phyloP scores from a whole-genome alignment of 192 early-diverging fungal species.

The Physocladia obscura region DNA sequence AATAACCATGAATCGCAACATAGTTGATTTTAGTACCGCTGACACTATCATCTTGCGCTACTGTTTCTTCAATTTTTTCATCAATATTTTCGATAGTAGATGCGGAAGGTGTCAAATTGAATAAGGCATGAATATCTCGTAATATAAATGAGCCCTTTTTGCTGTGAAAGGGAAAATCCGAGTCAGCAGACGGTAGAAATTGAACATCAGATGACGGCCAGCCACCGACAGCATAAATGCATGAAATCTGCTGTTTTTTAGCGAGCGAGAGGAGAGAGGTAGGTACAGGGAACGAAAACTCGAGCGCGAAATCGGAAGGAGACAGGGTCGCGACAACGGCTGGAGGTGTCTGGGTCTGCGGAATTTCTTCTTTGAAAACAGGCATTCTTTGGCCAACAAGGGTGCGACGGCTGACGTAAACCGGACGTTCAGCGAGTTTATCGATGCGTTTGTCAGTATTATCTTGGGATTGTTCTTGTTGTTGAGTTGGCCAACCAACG shows the following conservation, averaged over 20 bases:
- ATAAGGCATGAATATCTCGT: neutral
- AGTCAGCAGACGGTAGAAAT: neutral
- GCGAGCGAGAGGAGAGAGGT: neutral
- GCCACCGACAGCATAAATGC: neutral
- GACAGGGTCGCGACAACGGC: neutral
- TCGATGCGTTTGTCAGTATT: too few species aligned
- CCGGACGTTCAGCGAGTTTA: too few species aligned
- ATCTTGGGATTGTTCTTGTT: neutral
- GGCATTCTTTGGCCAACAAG: neutral
- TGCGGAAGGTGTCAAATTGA: neutral
- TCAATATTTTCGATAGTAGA: neutral
- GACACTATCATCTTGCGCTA: neutral
- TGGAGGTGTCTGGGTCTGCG: neutral
- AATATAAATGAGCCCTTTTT: neutral
- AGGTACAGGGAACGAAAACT: neutral
- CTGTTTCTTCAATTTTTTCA: neutral
- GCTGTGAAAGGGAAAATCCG: neutral
- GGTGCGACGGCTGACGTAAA: neutral
- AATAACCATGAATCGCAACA: constrained; percentile 37
- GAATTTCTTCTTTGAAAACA: neutral
- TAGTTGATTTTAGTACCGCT: neutral
- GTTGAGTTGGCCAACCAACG: neutral
- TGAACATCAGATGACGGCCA: neutral
- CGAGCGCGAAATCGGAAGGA: neutral
- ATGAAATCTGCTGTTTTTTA: too few species aligned